Conservation (phyloP, 2,329 filamentous ascomycete species). For the Trichoderma oligosporum region DNA sequence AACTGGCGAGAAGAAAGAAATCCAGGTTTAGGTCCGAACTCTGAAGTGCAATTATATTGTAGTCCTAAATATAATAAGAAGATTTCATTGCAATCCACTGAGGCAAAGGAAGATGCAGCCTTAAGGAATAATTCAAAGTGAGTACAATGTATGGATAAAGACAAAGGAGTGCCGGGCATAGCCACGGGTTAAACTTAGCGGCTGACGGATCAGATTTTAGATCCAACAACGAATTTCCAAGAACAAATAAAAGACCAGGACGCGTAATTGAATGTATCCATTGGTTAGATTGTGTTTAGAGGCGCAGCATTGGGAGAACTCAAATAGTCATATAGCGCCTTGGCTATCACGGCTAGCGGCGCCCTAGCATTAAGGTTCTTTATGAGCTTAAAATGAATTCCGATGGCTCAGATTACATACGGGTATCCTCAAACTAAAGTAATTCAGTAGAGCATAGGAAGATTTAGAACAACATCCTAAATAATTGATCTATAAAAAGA, state of each 20-base stretch:
- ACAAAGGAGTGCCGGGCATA: not conserved
- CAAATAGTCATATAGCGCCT: not conserved
- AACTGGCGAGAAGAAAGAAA: not conserved
- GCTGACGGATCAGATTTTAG: not conserved
- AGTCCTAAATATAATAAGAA: too few relatives aligned
- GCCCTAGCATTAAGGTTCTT: constrained; percentile 13
- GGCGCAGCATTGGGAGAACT: not conserved
- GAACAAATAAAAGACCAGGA: not conserved
- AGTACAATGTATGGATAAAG: not conserved
- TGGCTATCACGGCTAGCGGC: not conserved
- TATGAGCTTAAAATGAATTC: constrained; percentile 6
- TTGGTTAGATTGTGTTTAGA: constrained; percentile 2
- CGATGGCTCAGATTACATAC: not conserved
- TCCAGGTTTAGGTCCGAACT: too few relatives aligned
- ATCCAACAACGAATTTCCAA: not conserved
- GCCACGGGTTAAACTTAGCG: not conserved
- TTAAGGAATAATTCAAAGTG: too few relatives aligned
- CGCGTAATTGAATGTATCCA: not conserved
- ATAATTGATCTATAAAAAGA: not conserved
- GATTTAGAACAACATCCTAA: too few relatives aligned
- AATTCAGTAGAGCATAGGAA: too few relatives aligned
- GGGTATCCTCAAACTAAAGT: not conserved
- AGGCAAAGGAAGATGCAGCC: too few relatives aligned
- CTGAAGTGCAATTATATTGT: too few relatives aligned
- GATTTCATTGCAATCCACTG: too few relatives aligned